Evolutionary conservation across 2,329 filamentous ascomycete species (phyloP).

Genomic region (Calonectria fujianensis): DNA sequence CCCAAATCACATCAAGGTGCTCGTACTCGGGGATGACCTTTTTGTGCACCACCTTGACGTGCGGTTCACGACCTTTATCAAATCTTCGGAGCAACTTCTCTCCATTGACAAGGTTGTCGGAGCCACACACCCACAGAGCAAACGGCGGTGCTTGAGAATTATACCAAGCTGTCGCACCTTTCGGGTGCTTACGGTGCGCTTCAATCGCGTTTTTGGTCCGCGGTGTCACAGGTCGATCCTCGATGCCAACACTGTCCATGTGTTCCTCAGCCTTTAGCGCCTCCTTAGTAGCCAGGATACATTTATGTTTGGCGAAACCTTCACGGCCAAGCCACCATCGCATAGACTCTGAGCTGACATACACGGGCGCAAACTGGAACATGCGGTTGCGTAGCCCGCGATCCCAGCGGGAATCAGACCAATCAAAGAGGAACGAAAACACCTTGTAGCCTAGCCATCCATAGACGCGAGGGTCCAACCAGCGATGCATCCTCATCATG

Average conservation of each 20-base stretch:
- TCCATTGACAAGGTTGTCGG: constrained; percentile 90
- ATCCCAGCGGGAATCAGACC: constrained; percentile 91
- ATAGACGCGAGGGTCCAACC: constrained; percentile 81
- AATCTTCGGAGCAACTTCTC: constrained; percentile 83
- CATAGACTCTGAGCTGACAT: constrained; percentile 93
- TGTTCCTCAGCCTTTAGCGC: constrained; percentile 77
- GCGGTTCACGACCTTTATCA: constrained; percentile 84
- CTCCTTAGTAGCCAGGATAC: constrained; percentile 87
- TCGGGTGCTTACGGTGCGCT: constrained; percentile 62
- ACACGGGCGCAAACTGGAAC: constrained; percentile 95
- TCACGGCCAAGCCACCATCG: constrained; percentile 95
- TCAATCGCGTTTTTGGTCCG: constrained; percentile 55
- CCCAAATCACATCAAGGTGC: constrained; percentile 96
- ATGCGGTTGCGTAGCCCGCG: constrained; percentile 84
- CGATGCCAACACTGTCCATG: constrained; percentile 69
- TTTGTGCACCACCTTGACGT: constrained; percentile 86
- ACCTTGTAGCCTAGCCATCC: constrained; percentile 90
- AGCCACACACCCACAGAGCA: constrained; percentile 90
- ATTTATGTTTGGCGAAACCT: constrained; percentile 87
- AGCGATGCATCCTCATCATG: constrained; percentile 89
- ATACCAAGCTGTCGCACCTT: constrained; percentile 84
- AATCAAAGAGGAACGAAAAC: constrained; percentile 92
- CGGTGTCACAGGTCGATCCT: constrained; percentile 45
- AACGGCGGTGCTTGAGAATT: constrained; percentile 86
- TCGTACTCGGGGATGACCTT: constrained; percentile 92